Percentiles rank a stretch among this genome's conserved stretches.
Conservation (phyloP, 2,329 filamentous ascomycete species). For the Lecanoromycetidae sp. region DNA sequence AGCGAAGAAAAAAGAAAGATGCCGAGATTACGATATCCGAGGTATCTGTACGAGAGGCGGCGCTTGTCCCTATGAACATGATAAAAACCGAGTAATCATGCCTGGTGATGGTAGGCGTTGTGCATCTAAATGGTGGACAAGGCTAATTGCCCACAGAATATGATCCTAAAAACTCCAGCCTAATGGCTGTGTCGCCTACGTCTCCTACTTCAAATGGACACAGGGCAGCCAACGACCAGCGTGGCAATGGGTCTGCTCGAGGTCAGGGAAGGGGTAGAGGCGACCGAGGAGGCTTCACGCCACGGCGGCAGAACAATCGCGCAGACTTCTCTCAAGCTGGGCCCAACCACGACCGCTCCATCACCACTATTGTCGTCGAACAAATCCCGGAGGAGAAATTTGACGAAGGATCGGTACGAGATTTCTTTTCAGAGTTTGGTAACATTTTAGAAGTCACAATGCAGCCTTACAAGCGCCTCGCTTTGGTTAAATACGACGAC, state of each 20-base stretch:
- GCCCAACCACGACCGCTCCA: conserved; percentile 40
- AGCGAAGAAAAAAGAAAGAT: conserved; percentile 31
- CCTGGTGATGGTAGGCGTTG: conserved; percentile 21
- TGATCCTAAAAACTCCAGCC: conserved; percentile 40
- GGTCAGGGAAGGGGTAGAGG: conserved; percentile 32
- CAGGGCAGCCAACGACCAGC: conserved; percentile 4
- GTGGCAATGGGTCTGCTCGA: conserved; percentile 21
- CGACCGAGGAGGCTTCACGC: conserved; percentile 31
- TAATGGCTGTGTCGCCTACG: conserved; percentile 25
- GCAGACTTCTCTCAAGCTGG: conserved; percentile 43
- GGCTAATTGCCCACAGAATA: conserved; percentile 32
- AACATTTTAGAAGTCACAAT: conserved; percentile 42
- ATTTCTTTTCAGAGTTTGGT: conserved; percentile 48
- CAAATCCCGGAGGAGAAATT: conserved; percentile 49
- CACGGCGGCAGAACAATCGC: conserved; percentile 30
- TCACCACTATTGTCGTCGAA: conserved; percentile 47
- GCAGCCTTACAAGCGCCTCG: conserved; percentile 42
- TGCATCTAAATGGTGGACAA: not conserved
- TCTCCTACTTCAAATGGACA: conserved; percentile 20
- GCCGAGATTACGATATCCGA: conserved; percentile 46
- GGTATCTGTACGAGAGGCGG: conserved; percentile 46
- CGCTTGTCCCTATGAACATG: conserved; percentile 47
- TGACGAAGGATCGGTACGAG: conserved; percentile 39
- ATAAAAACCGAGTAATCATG: conserved; percentile 33
- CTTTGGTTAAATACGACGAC: conserved; percentile 43